Conservation (phyloP, 148 eudicot genomes). For the Heliosperma pusillum region DNA sequence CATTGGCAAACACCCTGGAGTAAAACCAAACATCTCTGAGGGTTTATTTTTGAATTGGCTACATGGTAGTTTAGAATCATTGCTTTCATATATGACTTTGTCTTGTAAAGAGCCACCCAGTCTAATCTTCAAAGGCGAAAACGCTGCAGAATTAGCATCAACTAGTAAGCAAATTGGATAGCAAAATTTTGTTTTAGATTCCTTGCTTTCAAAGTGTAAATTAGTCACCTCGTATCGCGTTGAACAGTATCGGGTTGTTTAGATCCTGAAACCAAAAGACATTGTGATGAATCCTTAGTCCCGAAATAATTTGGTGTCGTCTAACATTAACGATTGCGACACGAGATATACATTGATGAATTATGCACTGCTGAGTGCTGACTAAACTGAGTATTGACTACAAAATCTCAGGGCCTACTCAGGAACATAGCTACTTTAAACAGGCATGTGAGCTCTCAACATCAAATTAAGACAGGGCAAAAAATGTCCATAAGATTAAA, state of each 20-base stretch:
- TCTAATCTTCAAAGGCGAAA: conserved; percentile 86
- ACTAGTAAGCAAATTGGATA: conserved; percentile 1
- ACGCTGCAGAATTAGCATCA: conserved; percentile 49
- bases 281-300: background rate
- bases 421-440: background rate
- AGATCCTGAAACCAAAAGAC: conserved; percentile 47
- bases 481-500: background rate
- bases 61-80: conserved; percentile 49
- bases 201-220: background rate
- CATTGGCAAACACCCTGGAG: conserved; percentile 69
- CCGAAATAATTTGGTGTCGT: background rate
- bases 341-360: background rate
- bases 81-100: conserved; percentile 58
- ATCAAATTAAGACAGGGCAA: too few species aligned
- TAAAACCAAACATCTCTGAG: conserved; percentile 61
- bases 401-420: background rate
- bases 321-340: background rate
- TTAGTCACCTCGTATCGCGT: conserved; percentile 46
- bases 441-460: background rate
- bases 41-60: conserved; percentile 39
- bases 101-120: conserved; percentile 91
- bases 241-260: conserved; percentile 39
- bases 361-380: background rate
- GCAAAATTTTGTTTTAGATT: too few species aligned
- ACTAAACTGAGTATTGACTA: background rate